Conservation (phyloP, 176 grass and related monocot species). For the Musa acuminata region DNA sequence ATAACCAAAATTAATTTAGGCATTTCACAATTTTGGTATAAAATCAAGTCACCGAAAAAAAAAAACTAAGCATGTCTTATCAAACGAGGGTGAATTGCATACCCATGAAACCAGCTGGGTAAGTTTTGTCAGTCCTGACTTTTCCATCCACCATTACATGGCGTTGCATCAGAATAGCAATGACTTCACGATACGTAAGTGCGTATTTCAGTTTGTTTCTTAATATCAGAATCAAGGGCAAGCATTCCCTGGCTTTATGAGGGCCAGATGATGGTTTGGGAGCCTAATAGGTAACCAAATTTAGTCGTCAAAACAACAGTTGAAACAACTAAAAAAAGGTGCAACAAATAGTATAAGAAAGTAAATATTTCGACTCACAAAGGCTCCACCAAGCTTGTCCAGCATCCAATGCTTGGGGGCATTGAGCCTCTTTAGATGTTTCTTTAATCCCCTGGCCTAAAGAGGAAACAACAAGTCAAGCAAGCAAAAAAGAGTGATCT, state of each 20-base stretch:
- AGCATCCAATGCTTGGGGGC: neutral
- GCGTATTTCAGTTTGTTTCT: too few species aligned
- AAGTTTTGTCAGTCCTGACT: neutral
- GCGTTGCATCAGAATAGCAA: neutral
- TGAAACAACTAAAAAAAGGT: neutral
- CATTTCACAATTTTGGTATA: too few species aligned
- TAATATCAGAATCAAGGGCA: neutral
- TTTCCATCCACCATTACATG: neutral
- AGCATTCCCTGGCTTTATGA: neutral
- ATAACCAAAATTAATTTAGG: too few species aligned
- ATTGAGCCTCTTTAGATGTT: neutral
- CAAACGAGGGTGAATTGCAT: neutral
- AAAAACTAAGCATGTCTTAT: too few species aligned
- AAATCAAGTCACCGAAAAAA: too few species aligned
- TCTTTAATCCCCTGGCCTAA: constrained; percentile 2
- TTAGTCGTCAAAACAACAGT: neutral
- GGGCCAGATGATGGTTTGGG: neutral
- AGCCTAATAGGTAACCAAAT: neutral
- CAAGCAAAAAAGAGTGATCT: neutral
- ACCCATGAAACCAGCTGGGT: neutral
- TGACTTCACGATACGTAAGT: neutral
- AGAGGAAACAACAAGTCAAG: neutral
- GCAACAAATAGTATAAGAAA: too few species aligned
- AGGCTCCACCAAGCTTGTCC: neutral
- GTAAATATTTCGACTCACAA: neutral